Conservation (phyloP, 345 rosid genomes). For the Gossypium sturtianum region DNA sequence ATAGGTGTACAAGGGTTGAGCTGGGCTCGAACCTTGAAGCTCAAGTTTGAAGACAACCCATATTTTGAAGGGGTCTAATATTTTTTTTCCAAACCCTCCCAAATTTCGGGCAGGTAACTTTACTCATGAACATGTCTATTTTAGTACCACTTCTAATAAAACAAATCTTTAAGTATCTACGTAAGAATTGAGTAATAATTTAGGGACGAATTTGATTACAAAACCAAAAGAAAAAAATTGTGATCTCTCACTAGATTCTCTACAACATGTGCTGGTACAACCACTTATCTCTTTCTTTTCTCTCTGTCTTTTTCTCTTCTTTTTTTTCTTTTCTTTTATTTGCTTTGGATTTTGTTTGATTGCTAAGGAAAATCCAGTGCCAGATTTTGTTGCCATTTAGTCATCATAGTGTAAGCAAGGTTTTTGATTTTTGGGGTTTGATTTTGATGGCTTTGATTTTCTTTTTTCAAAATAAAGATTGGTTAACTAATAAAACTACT, state of each 20-base stretch:
- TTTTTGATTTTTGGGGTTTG: background rate
- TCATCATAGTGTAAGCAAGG: constrained; percentile 7
- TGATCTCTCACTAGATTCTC: constrained; percentile 36
- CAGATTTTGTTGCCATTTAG: constrained; percentile 23
- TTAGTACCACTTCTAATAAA: no score
- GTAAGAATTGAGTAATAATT: no score
- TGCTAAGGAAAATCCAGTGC: constrained; percentile 26
- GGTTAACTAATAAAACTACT: constrained; percentile 6
- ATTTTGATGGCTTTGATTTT: constrained; percentile 4
- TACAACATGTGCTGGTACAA: constrained; percentile 25
- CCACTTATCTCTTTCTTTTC: constrained; percentile 2
- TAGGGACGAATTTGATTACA: no score
- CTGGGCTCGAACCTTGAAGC: no score
- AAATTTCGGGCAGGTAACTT: no score
- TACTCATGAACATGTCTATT: no score
- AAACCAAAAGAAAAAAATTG: background rate
- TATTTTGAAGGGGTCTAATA: no score
- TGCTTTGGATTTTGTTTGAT: constrained; percentile 36
- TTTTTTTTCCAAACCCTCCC: no score
- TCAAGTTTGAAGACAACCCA: no score
- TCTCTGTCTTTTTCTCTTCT: background rate
- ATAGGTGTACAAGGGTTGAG: no score
- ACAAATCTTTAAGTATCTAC: no score
- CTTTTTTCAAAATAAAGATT: no score
- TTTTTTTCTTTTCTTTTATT: background rate